Conservation (phyloP, 2,329 filamentous ascomycete species). For the Blastomyces emzantsi region DNA sequence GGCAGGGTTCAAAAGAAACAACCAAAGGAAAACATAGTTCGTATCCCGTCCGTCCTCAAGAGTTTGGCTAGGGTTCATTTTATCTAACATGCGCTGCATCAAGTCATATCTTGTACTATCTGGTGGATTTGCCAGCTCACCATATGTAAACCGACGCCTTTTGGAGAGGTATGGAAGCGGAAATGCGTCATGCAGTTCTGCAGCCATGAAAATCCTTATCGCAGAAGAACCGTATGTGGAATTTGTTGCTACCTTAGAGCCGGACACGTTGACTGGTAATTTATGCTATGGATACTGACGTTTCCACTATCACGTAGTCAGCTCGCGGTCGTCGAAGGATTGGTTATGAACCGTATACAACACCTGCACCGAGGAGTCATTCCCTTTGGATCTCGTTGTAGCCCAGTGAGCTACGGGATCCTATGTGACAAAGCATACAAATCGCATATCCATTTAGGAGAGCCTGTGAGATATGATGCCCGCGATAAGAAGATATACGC, state of each 20-base stretch:
- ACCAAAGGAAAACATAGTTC: constrained; percentile 23
- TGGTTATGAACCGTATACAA: constrained; percentile 12
- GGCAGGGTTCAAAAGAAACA: constrained; percentile 13
- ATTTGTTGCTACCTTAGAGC: background rate
- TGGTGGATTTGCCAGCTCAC: constrained; percentile 36
- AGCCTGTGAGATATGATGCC: constrained; percentile 23
- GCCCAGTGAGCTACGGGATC: constrained; percentile 31
- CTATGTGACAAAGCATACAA: constrained; percentile 27
- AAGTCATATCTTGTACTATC: constrained; percentile 34
- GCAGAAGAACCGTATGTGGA: constrained; percentile 27
- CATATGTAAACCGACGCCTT: constrained; percentile 29
- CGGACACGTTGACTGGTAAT: background rate
- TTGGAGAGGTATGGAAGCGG: constrained; percentile 10
- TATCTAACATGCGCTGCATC: background rate
- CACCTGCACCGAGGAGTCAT: constrained; percentile 17
- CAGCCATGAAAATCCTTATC: constrained; percentile 23
- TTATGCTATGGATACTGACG: background rate
- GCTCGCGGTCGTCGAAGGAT: constrained; percentile 11
- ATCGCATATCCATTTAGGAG: constrained; percentile 22
- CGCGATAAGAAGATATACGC: constrained; percentile 28
- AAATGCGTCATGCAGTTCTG: constrained; percentile 11
- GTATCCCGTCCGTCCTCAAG: constrained; percentile 8
- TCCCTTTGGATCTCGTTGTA: constrained; percentile 26
- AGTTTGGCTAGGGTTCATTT: background rate
- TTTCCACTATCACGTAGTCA: constrained; percentile 5